These are phyloP conservation scores for Lophiotrema nucula DNA, from an alignment of 495 filamentous ascomycete species.

Conservation along the genomic window DNA sequence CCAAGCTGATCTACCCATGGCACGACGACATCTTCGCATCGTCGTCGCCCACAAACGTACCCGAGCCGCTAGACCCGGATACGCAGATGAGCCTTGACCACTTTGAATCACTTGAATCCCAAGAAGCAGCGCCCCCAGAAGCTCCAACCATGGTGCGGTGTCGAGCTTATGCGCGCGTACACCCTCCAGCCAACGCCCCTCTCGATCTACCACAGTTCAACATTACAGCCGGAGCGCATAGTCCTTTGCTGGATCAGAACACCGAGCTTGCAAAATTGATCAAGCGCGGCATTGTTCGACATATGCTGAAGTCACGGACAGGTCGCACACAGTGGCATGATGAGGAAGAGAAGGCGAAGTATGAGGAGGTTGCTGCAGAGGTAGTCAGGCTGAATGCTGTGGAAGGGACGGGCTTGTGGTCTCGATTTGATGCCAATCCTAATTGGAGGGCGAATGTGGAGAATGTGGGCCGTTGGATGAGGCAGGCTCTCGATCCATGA, in stretches of 20 bases:
- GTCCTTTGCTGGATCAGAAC: slow-evolving; percentile 29
- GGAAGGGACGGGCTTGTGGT: slow-evolving; percentile 23
- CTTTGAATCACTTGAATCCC: slow-evolving; percentile 7
- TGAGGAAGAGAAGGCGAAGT: slow-evolving; percentile 14
- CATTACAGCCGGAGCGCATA: slow-evolving; percentile 24
- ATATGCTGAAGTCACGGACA: slow-evolving; percentile 5
- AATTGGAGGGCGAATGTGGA: slow-evolving; percentile 10
- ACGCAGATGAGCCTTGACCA: slow-evolving; percentile 18
- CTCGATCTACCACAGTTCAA: slow-evolving; percentile 25
- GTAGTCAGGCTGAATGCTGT: slow-evolving; percentile 7
- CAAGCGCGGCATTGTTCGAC: slow-evolving; percentile 20
- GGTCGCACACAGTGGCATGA: slow-evolving; percentile 5
- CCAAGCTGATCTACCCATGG: slow-evolving; percentile 13
- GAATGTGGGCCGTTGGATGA: slow-evolving; percentile 22
- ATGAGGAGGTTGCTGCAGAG: slow-evolving; percentile 10
- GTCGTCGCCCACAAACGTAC: background rate
- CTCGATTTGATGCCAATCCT: background rate
- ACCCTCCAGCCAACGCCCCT: slow-evolving; percentile 20
- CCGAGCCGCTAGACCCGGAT: slow-evolving; percentile 8
- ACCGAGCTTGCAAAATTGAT: slow-evolving; percentile 19
- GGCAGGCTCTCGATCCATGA: background rate
- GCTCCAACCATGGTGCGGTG: slow-evolving; percentile 13
- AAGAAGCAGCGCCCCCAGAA: background rate
- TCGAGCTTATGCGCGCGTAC: slow-evolving; percentile 29
- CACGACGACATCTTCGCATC: slow-evolving; percentile 19